phyloP scores from a whole-genome alignment of 768 basidiomycete genomes.

The Mycena amicta region DNA sequence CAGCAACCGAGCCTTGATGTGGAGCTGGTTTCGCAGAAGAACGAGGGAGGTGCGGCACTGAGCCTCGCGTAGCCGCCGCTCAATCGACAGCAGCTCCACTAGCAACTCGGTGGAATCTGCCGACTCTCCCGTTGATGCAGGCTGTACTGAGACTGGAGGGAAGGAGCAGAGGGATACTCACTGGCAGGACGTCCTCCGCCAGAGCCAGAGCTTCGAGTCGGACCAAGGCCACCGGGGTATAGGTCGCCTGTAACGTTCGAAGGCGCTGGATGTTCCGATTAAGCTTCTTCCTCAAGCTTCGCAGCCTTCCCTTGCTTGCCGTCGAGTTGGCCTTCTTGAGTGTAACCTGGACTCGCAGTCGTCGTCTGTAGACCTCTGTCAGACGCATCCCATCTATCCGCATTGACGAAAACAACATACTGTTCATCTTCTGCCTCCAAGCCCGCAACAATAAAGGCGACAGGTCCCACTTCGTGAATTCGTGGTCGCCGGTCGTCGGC shows the following conservation, averaged over 20 bases:
- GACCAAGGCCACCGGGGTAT: conserved; percentile 1
- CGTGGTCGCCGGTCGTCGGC: neutral
- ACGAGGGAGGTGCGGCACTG: conserved; percentile 19
- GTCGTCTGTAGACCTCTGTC: neutral
- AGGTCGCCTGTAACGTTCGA: conserved; percentile 4
- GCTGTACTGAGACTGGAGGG: too few species aligned
- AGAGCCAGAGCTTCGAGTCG: neutral
- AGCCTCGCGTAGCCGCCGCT: conserved; percentile 14
- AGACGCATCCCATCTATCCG: neutral
- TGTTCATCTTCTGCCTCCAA: neutral
- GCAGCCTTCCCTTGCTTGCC: neutral
- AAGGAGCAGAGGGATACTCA: neutral
- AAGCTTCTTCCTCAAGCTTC: neutral
- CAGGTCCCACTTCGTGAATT: neutral
- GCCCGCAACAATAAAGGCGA: neutral
- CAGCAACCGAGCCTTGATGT: conserved; percentile 15
- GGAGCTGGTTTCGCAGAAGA: conserved; percentile 18
- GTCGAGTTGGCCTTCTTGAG: neutral
- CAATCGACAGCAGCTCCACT: neutral
- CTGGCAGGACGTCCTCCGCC: neutral
- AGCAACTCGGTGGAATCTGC: neutral
- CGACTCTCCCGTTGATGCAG: neutral
- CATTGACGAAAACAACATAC: neutral
- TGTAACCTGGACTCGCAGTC: neutral
- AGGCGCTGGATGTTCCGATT: neutral